These are phyloP conservation scores for Echinosophora koreensis DNA, from an alignment of 306 rosid species.

Conservation along the genomic window DNA sequence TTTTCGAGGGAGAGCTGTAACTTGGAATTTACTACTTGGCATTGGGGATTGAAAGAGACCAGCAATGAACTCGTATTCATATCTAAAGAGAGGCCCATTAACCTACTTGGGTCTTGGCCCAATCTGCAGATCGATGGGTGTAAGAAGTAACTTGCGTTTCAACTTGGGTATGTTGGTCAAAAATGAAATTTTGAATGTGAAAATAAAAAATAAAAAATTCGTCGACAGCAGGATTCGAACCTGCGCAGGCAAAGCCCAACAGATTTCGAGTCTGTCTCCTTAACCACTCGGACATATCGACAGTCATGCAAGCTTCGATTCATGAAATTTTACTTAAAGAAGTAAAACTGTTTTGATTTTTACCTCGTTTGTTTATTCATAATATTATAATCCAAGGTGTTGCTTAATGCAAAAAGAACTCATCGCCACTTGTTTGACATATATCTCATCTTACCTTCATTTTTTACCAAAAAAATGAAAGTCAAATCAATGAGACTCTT, in stretches of 20 bases:
- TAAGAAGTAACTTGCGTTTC: background rate
- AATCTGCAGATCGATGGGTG: background rate
- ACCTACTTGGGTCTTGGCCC: background rate
- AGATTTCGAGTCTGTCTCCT: slow-evolving; percentile 65
- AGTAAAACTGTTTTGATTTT: no score
- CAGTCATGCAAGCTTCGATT: no score
- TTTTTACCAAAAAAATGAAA: no score
- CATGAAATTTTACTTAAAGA: no score
- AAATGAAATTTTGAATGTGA: no score
- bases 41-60: slow-evolving; percentile 19
- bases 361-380: no score
- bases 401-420: no score
- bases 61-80: no score
- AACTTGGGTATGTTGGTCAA: background rate
- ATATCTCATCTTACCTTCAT: no score
- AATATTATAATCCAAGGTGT: no score
- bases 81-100: background rate
- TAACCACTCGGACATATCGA: slow-evolving; percentile 64
- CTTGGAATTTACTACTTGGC: background rate
- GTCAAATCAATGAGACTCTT: no score
- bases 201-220: background rate
- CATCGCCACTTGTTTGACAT: no score
- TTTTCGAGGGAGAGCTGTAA: background rate
- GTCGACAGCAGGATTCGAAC: slow-evolving; percentile 66
- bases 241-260: slow-evolving; percentile 59